Base-by-base conservation (phyloP, 2,329 filamentous ascomycete genomes). In the Zalaria obscura region DNA sequence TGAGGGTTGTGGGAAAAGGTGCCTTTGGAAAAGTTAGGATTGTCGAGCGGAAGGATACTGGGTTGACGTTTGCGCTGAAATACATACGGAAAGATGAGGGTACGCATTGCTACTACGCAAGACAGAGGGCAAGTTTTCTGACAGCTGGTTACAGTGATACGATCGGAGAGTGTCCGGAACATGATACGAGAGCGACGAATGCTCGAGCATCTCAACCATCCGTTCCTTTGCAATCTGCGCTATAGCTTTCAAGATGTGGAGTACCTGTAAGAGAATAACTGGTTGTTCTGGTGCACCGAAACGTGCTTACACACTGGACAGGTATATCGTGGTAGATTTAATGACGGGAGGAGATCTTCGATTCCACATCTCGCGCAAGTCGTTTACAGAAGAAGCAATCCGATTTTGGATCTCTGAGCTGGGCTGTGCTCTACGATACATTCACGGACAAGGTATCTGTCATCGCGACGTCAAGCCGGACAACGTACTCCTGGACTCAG, bases 231-330 rank as follows among this genome's bases (percentile, higher is more conserved):
- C 69, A 98, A 98, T 63, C 69, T 98, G 69, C 83, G 91, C 55
- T 98, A 96, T 67, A 95, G 88, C 65, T 98, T 98, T 60, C 91
- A 98, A 65, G 91, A 98, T 63, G 87, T 96, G 54, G 91, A 98
- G 63, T 98, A 98, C 65, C 82, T 98, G 86, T 94, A 71, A 56
- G 83, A 18, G 18, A 18, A 18, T 18, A 18, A 18, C 18, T 18
- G 18, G 18, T 18, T 2, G 18, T 8, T 29, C 6, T 6, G 25
- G 33, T 35, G 10, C 10, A 8, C 26, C 9, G 3, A 27, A 6
- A 6, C n/a, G 18, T n/a, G 26, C 39, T 40, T 28, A 40, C 39
- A 11, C 25, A n/a, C 10, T 25, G 9, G 8, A 18, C 58, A 82
- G 78, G 56, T 84, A 98, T 62, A 78, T 98, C 42, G 89, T 98